Conservation (phyloP, 2,329 filamentous ascomycete species). For the Dothiorella sarmentorum region DNA sequence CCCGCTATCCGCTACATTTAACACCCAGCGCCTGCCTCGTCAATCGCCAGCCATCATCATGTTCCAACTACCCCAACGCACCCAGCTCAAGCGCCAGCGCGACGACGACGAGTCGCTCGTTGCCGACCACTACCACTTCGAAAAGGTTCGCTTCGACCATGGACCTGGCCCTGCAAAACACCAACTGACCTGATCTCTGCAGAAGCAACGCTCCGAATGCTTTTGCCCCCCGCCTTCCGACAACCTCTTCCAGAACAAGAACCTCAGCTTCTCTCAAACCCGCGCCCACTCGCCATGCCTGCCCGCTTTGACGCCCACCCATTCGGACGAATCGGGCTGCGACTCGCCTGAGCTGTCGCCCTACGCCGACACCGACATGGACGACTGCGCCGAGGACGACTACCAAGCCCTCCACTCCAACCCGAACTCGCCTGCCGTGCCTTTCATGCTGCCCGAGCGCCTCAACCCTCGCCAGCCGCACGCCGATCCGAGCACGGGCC, state of each 20-base stretch:
- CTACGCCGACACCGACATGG: conserved; percentile 36
- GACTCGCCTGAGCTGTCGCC: conserved; percentile 31
- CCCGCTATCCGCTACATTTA: not conserved
- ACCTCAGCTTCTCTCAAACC: conserved; percentile 25
- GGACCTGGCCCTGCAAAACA: not conserved
- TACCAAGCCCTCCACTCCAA: conserved; percentile 32
- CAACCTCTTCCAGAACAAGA: conserved; percentile 22
- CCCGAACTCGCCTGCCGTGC: conserved; percentile 33
- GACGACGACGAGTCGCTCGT: not conserved
- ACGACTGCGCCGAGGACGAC: conserved; percentile 30
- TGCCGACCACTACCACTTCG: not conserved
- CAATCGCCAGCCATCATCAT: not conserved
- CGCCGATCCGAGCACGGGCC: conserved; percentile 24
- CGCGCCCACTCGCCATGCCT: conserved; percentile 28
- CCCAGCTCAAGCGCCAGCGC: conserved; percentile 6
- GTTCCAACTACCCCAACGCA: conserved; percentile 13
- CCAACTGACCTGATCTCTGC: not conserved
- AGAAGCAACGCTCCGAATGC: conserved; percentile 4
- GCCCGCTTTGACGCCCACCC: conserved; percentile 30
- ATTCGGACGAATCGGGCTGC: conserved; percentile 26
- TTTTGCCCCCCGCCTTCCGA: conserved; percentile 22
- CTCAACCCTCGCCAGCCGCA: conserved; percentile 29
- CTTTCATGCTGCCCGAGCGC: conserved; percentile 34
- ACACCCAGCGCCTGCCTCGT: not conserved
- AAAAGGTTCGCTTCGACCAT: not conserved